phyloP scores from a whole-genome alignment of 768 basidiomycete genomes.

The Crepidotus variabilis region DNA sequence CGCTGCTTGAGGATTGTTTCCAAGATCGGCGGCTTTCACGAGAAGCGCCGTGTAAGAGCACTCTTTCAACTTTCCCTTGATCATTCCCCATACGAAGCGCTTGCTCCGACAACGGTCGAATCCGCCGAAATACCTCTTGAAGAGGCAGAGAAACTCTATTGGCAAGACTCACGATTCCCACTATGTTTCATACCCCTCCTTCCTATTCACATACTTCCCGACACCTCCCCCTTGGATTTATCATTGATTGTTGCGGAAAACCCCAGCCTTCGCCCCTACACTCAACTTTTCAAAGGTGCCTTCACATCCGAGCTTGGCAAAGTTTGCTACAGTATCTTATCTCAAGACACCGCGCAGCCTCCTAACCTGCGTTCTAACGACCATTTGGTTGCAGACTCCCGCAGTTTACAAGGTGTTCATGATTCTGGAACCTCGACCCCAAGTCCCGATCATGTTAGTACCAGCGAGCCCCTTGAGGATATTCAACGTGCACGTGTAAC shows the following conservation, averaged over 20 bases:
- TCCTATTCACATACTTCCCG: slow-evolving; percentile 51
- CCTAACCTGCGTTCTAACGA: no score
- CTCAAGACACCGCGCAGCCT: slow-evolving; percentile 30
- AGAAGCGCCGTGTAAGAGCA: slow-evolving; percentile 59
- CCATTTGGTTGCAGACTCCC: not conserved
- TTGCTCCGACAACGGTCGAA: not conserved
- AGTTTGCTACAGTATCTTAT: slow-evolving; percentile 54
- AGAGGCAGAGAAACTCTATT: slow-evolving; percentile 46
- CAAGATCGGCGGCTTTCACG: slow-evolving; percentile 73
- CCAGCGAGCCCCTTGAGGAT: slow-evolving; percentile 12
- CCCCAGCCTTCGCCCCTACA: not conserved
- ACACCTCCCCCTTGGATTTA: slow-evolving; percentile 15
- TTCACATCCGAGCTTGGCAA: not conserved
- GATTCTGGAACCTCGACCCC: not conserved
- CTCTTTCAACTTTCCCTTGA: slow-evolving; percentile 38
- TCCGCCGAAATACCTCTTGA: slow-evolving; percentile 9
- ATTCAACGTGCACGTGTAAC: slow-evolving; percentile 53
- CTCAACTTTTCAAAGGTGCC: slow-evolving; percentile 3
- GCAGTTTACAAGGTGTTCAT: not conserved
- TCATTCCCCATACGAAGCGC: not conserved
- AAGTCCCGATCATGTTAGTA: not conserved
- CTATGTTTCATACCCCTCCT: slow-evolving; percentile 51
- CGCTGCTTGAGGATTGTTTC: slow-evolving; percentile 73
- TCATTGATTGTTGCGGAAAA: no score
- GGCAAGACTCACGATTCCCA: slow-evolving; percentile 60